Base-by-base conservation (phyloP, 768 basidiomycete species). In the Auriscalpium orientale region DNA sequence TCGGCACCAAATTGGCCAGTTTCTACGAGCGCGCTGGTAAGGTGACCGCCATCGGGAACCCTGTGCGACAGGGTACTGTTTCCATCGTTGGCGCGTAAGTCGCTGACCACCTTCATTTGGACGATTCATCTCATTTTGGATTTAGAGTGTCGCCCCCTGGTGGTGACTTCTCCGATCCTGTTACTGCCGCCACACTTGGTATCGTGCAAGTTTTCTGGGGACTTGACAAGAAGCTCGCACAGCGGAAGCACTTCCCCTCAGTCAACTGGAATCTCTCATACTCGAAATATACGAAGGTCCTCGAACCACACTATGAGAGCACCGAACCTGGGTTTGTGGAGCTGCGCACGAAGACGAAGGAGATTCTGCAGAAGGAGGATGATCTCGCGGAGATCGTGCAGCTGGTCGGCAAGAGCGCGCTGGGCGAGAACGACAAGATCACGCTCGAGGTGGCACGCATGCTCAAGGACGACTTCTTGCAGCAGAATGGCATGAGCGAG, bases 141-240 rank as follows among this genome's bases (percentile, higher is more conserved):
- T 34, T 2, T 53, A 95, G 94, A 59, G 97, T 99, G 16, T 98
- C 95, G 4, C 97, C 97, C 56, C 97, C 97, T 47, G 97, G 97
- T 72, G 97, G 97, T 71, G 97, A 99, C 68, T 98, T 98, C 74
- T 97, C 97, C 11, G 97, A 99, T 72, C 97, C 97, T 37, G 97
- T 99, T 57, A 98, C 95, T 8, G 86, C 94, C 46, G 91, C 97
- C 37, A 99, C 97, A 3, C 88, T 99, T 55, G 84, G 94, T 77
- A 99, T 99, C 67, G 97, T 99, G 10, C 97, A 98, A 67, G 97
- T 98, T 62, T 99, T 99, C 82, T 99, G 97, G 97, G 97, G 97
- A 71, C 82, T 99, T 28, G 97, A 98, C 75, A 99, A 99, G 84
- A 94, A 95, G 69, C 84, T 98, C 57, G 97, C 97, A 3, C 97